Conservation (phyloP, 345 rosid genomes). For the Eucalyptus erythrocorys region DNA sequence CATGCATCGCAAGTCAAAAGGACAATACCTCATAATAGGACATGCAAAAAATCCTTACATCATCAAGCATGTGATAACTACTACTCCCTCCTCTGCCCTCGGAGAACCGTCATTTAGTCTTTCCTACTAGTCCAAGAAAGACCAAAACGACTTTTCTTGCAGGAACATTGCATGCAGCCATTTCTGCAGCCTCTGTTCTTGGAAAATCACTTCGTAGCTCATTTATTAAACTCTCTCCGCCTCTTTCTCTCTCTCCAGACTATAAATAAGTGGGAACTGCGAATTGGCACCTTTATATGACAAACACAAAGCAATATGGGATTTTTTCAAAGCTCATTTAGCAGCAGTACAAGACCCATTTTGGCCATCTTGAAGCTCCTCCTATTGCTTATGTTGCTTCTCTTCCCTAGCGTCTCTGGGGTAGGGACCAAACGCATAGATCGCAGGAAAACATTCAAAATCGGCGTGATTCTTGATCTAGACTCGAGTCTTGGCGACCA, state of each 20-base stretch:
- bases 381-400: not conserved
- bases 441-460: not conserved
- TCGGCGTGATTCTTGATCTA: slow-evolving; percentile 12
- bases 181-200: not conserved
- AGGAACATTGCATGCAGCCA: not conserved
- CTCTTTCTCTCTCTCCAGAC: not conserved
- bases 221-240: not conserved
- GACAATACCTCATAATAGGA: not conserved
- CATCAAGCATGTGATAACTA: not conserved
- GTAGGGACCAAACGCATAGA: not conserved
- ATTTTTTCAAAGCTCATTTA: not conserved
- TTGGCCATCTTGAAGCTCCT: not conserved
- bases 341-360: not conserved
- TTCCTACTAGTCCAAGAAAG: not conserved
- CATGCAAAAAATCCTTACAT: not conserved
- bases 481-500: slow-evolving; percentile 23
- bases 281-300: not conserved
- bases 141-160: not conserved
- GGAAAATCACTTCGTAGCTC: not conserved
- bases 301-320: not conserved
- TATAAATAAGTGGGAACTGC: not conserved
- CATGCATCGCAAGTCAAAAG: too few relatives aligned
- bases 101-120: not conserved
- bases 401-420: not conserved
- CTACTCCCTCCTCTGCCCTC: not conserved